A percentile compares a stretch with the other conserved stretches of the same genome.
Conservation (phyloP, 331 rosid species). For the Spiraea crenata region DNA sequence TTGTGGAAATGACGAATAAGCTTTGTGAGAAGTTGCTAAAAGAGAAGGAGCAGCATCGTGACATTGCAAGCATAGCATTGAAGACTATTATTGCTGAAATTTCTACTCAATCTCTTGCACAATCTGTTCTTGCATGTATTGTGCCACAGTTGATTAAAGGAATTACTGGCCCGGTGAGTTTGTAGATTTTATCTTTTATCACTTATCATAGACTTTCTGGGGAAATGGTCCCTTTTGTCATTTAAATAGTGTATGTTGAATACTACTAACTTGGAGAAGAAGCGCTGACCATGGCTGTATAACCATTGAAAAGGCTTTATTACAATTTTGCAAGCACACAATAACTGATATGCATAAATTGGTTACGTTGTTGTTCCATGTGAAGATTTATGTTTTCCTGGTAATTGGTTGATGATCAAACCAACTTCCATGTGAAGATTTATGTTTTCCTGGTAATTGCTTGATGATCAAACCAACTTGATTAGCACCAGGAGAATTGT, state of each 20-base stretch:
- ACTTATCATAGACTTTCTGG: neutral
- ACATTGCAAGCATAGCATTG: slow-evolving; percentile 94
- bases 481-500: neutral
- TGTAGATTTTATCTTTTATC: slow-evolving; percentile 5
- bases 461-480: neutral
- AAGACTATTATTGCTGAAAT: slow-evolving; percentile 95
- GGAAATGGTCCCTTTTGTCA: neutral
- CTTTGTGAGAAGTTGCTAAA: slow-evolving; percentile 82
- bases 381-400: too few species aligned
- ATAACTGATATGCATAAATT: neutral
- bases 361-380: neutral
- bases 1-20: slow-evolving; percentile 86
- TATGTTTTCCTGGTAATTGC: neutral
- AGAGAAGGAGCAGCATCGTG: slow-evolving; percentile 94
- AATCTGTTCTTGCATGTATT: slow-evolving; percentile 65
- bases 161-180: slow-evolving; percentile 75
- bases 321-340: neutral
- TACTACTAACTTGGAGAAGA: slow-evolving; percentile 1
- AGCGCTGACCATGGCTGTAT: neutral
- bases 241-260: neutral
- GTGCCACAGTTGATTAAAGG: slow-evolving; percentile 79
- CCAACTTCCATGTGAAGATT: too few species aligned
- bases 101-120: slow-evolving; percentile 82
- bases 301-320: neutral
- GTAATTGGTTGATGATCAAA: neutral